Base-by-base conservation (phyloP, 805 yeast species). In the Isabelozyma rhagii region DNA sequence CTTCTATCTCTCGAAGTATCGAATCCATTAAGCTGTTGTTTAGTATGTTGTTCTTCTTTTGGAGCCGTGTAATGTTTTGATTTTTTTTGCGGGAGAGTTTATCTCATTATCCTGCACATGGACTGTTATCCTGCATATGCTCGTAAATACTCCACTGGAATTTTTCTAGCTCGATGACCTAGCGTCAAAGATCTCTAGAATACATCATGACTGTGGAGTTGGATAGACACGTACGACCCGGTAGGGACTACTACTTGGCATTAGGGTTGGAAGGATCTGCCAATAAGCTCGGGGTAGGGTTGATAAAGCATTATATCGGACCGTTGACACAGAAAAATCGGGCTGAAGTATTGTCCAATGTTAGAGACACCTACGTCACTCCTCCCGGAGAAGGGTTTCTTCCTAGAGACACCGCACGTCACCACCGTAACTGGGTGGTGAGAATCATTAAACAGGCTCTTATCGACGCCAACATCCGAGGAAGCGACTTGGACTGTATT, bases 371-470 rank as follows among this genome's bases (percentile, higher is more conserved):
- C 0, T 94, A 93, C 63, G 77, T 88, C 31, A 87, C 98, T 0
- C 99, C 99, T 8, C 97, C 98, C 1, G 99, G 99, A 1, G 97
- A 94, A 69, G 99, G 99, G 1, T 94, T 94, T 59, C 69, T 94
- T 42, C 99, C 99, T 1, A 71, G 98, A 51, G 99, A 94, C 62
- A 91, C 97, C 0, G 98, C 99, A 4, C 77, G 97, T 56, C 99
- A 94, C 64, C 99, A 94, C 66, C 71, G 97, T 41, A 89, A 90
- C 67, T 93, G 97, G 97, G 96, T 85, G 18, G 92, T 89, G 1
- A 69, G 97, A 50, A 68, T 92, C 18, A 82, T 90, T 39, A 83
- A 82, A 57, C 60, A 61, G 29, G 87, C 98, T 0, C 60, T 94
- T 41, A 64, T 65, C 2, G 92, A 85, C 41, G 85, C 96, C 1